phyloP scores from a whole-genome alignment of 306 rosid species.

The Sicyos baderoa region DNA sequence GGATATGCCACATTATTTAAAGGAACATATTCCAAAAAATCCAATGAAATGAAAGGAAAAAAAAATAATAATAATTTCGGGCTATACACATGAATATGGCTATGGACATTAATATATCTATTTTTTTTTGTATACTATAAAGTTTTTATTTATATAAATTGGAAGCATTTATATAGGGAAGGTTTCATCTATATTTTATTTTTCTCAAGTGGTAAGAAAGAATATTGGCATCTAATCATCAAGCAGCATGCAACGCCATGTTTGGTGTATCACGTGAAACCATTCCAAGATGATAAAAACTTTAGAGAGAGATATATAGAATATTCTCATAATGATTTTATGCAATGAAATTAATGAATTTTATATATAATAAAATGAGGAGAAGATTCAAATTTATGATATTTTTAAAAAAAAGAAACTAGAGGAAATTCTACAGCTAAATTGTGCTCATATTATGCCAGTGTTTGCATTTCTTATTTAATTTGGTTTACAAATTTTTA shows the following conservation, averaged over 20 bases:
- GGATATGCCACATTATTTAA: constrained; percentile 7
- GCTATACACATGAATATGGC: background rate
- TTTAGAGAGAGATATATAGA: background rate
- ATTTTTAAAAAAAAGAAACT: no score
- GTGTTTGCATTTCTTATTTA: no score
- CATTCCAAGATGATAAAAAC: constrained; percentile 17
- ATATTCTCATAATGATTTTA: no score
- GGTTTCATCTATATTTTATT: background rate
- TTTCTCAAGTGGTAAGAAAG: background rate
- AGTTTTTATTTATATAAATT: background rate
- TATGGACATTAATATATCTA: background rate
- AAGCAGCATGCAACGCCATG: constrained; percentile 6
- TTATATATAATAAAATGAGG: no score
- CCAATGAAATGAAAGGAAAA: background rate
- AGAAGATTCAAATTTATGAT: no score
- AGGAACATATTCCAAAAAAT: constrained; percentile 13
- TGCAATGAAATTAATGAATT: no score
- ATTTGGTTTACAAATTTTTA: no score
- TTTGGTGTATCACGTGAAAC: constrained; percentile 13
- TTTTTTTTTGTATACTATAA: background rate
- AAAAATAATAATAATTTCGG: background rate
- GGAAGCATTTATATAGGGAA: constrained; percentile 5
- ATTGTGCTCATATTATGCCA: no score
- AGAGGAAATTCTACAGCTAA: no score
- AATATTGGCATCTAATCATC: constrained; percentile 4